Percentiles rank a stretch among this genome's conserved stretches.
These are phyloP conservation scores for Zostera marina DNA, from an alignment of 116 monocot species.

Conservation along the genomic window DNA sequence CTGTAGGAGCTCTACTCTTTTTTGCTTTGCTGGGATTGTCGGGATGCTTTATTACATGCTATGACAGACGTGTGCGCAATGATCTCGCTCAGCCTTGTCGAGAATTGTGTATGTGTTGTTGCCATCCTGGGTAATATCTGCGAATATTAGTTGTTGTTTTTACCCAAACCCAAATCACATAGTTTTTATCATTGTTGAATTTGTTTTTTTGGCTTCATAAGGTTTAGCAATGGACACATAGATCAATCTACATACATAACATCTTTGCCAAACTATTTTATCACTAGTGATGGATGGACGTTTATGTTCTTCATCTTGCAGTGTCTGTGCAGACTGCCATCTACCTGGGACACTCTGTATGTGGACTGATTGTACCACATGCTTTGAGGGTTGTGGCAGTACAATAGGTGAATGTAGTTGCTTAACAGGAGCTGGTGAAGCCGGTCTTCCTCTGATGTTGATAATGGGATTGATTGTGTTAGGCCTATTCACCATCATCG, in stretches of 20 bases:
- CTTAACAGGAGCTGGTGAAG: slow-evolving; percentile 88
- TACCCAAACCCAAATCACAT: no score
- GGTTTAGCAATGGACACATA: no score
- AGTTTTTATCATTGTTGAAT: no score
- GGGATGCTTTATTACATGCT: slow-evolving; percentile 97
- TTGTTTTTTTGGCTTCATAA: no score
- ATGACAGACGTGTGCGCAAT: slow-evolving; percentile 89
- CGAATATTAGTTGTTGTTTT: no score
- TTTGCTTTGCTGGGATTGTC: slow-evolving; percentile 92
- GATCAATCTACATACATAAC: background rate
- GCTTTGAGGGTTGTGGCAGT: slow-evolving; percentile 81
- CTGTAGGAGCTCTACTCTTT: slow-evolving; percentile 80
- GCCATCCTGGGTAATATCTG: slow-evolving; percentile 97
- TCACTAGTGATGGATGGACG: no score
- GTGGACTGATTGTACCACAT: slow-evolving; percentile 99
- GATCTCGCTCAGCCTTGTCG: slow-evolving; percentile 98
- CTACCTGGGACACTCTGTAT: slow-evolving; percentile 96
- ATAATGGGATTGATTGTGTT: slow-evolving; percentile 83
- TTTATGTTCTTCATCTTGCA: slow-evolving; percentile 8
- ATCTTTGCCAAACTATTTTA: slow-evolving; percentile 1
- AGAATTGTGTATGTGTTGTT: slow-evolving; percentile 94
- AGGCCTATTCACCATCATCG: slow-evolving; percentile 85
- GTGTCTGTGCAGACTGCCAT: slow-evolving; percentile 95
- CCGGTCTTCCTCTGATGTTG: slow-evolving; percentile 72
- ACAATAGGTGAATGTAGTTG: slow-evolving; percentile 92